Base-by-base conservation (phyloP, 768 basidiomycete genomes). In the Boletus vermiculosoides region DNA sequence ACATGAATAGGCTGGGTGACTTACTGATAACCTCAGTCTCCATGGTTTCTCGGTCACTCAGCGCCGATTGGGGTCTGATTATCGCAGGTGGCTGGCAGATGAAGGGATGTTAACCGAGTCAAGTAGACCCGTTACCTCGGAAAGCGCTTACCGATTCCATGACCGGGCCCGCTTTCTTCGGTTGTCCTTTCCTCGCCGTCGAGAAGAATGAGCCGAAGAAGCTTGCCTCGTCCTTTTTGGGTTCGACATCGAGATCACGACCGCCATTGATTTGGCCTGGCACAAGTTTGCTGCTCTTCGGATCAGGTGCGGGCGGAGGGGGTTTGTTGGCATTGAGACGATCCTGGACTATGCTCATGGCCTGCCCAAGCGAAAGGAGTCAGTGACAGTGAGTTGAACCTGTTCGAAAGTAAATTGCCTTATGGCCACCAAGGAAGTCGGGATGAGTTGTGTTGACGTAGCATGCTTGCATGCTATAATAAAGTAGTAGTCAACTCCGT, bases 391-490 rank as follows among this genome's bases (percentile, higher is more conserved):
- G 20, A 18, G 28, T 20, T 23, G 18, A 45, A 46, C 44, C 13
- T 23, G 23, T 9, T 41, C 44, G 8, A 55, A 55, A 33, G 45
- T 10, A 18, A 66, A 67, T 39, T 53, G 81, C 89, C 76, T 89
- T 94, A 77, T 99, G 96, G 23, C 97, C 97, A 59, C 86, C 91
- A 69, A 99, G 83, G 77, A 99, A 98, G 75, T 99, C 97, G 1
- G 97, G 97, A 71, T 99, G 97, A 1, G 96, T 98, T 15, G 97
- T 98, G 77, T 99, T 99, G 66, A 99, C 89, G 71, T 98, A 99
- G 72, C 94, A 96, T 37, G 95, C 94, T 78, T 98, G 96, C 94
- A 98, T 98, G 36, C 90, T 94, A 56, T 40, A 22, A 51, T 52
- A 48, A 52, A 39, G 18, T 31, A 8, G 0, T 48, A 31, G 45